These are phyloP conservation scores for Vitis vinifera DNA, from an alignment of 164 flowering plant species.

Conservation along the genomic window ASM3070453v1 NC_081821.1:10569001-10569500, in stretches of 20 bases:
- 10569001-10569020: slow-evolving; percentile 60
- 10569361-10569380: slow-evolving; percentile 65
- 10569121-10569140: slow-evolving; percentile 76
- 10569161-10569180: slow-evolving; percentile 72
- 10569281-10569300: slow-evolving; percentile 49
- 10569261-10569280: slow-evolving; percentile 75
- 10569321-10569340: slow-evolving; percentile 49
- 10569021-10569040: slow-evolving; percentile 81
- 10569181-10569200: slow-evolving; percentile 62
- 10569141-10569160: slow-evolving; percentile 64
- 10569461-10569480: slow-evolving; percentile 56
- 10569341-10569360: slow-evolving; percentile 44
- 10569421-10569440: slow-evolving; percentile 57
- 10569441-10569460: slow-evolving; percentile 75
- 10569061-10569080: slow-evolving; percentile 74
- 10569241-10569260: slow-evolving; percentile 70
- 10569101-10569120: slow-evolving; percentile 68
- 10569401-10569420: slow-evolving; percentile 52
- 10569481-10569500: slow-evolving; percentile 56
- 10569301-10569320: slow-evolving; percentile 61
- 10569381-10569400: slow-evolving; percentile 74
- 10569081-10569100: slow-evolving; percentile 68
- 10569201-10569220: slow-evolving; percentile 59
- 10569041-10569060: slow-evolving; percentile 59
- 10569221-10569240: slow-evolving; percentile 73